A percentile compares a stretch with the other conserved stretches of the same genome.
phyloP scores from a whole-genome alignment of 306 rosid genomes.

The Prunus mongolica region DNA sequence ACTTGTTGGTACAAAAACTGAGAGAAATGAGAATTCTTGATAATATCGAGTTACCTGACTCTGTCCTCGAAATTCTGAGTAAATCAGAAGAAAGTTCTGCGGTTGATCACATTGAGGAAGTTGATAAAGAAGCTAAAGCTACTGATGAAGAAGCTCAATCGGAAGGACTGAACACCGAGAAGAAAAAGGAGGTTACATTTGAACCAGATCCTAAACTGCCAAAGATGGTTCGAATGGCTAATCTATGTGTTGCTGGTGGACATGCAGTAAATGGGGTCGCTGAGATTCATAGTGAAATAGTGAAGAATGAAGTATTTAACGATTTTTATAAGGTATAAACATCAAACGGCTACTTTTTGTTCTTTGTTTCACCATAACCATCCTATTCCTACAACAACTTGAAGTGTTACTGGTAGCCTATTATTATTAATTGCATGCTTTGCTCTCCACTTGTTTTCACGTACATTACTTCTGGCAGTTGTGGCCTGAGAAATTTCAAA shows the following conservation, averaged over 20 bases:
- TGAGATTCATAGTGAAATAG: conserved; percentile 95
- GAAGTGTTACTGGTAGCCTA: neutral
- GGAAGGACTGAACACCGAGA: conserved; percentile 29
- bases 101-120: conserved; percentile 25
- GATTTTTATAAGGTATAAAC: conserved; percentile 66
- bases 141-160: conserved; percentile 32
- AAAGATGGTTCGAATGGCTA: conserved; percentile 90
- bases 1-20: conserved; percentile 57
- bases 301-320: conserved; percentile 86
- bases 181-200: conserved; percentile 46
- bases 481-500: conserved; percentile 96
- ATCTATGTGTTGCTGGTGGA: conserved; percentile 93
- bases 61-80: conserved; percentile 47
- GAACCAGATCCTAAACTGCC: conserved; percentile 47
- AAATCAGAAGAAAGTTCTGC: conserved; percentile 38
- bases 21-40: conserved; percentile 89
- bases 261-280: conserved; percentile 99
- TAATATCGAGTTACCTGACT: conserved; percentile 72
- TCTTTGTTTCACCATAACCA: neutral
- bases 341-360: neutral
- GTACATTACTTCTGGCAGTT: conserved; percentile 46
- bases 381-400: neutral
- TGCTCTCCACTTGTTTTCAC: neutral
- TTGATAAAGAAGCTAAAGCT: conserved; percentile 22
- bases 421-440: neutral